Evolutionary conservation across 768 basidiomycete genomes (phyloP).

Genomic region (Mycena rosella): DNA sequence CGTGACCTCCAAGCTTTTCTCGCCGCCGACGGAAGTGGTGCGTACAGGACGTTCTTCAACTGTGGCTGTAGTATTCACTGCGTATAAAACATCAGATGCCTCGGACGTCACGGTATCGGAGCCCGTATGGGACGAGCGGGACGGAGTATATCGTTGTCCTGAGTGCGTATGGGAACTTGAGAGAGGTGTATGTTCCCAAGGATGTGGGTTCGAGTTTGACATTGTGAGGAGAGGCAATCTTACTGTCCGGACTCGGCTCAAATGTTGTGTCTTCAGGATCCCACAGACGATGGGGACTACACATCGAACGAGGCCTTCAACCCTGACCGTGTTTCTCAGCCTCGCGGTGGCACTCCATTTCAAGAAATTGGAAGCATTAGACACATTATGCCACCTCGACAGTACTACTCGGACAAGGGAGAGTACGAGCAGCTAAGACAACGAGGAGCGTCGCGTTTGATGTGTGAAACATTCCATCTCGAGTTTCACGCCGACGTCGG

Average conservation of each 20-base stretch:
- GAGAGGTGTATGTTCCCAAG: slow-evolving; percentile 43
- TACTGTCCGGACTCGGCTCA: not conserved
- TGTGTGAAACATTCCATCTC: slow-evolving; percentile 54
- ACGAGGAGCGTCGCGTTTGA: slow-evolving; percentile 51
- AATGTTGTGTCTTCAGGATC: not conserved
- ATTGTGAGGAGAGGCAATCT: not conserved
- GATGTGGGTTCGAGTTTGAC: slow-evolving; percentile 39
- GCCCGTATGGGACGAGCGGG: slow-evolving; percentile 37
- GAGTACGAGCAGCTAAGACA: slow-evolving; percentile 47
- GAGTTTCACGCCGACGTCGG: slow-evolving; percentile 44
- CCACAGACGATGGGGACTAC: slow-evolving; percentile 37
- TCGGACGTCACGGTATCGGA: slow-evolving; percentile 2
- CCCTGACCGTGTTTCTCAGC: slow-evolving; percentile 41
- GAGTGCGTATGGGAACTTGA: slow-evolving; percentile 49
- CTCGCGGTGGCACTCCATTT: slow-evolving; percentile 50
- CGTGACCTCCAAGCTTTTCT: slow-evolving; percentile 12
- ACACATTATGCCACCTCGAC: too few species aligned
- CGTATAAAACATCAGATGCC: too few species aligned
- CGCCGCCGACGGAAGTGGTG: not conserved
- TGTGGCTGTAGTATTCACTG: not conserved
- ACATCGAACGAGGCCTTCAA: slow-evolving; percentile 35
- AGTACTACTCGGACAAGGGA: slow-evolving; percentile 3
- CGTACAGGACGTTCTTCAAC: not conserved
- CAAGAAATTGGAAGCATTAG: not conserved
- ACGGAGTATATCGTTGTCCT: slow-evolving; percentile 42